Base-by-base conservation (phyloP, 805 yeast genomes). In the Lachancea dasiensis region DNA sequence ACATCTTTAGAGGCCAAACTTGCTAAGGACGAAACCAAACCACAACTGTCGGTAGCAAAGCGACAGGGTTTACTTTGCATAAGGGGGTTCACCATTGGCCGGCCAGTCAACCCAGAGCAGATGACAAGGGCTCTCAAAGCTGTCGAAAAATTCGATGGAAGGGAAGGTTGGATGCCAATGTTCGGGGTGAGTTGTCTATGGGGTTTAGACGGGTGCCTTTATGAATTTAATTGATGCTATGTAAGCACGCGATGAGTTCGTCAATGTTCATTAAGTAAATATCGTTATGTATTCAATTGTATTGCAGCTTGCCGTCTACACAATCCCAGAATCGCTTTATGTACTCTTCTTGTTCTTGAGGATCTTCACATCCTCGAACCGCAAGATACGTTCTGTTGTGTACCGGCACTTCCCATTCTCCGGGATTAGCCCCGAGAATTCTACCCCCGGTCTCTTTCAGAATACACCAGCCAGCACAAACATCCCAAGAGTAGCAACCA, bases 151-250 rank as follows among this genome's bases (percentile, higher is more conserved):
- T 41, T 54, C 28, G 61, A 58, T 18, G 72, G 70, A n/a, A 67
- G 72, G 6, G 77, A 72, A 44, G 72, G 73, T 15, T 67, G 71
- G 71, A 61, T 66, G 66, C 71, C 71, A 58, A 4, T 79, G 70
- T 63, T 72, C 3, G 72, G 71, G 5, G 61, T 78, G 0, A 50
- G 46, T 24, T 87, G 86, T 0, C 64, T 66, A 25, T 79, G 80
- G 70, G 89, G 86, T 10, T 64, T 58, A 20, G 90, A 82, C 56
- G 89, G 89, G 2, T 81, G 89, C 52, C 68, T 82, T 41, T 82
- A 81, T 53, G 68, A 67, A 47, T 62, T 53, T 33, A 55, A 54
- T 35, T 41, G 36, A 28, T n/a, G 3, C 16, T n/a, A 14, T 24
- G 11, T 24, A 14, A n/a, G 11, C 27, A 14, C 13, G 11, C 4